Conservation (phyloP, 2,329 filamentous ascomycete species). For the Colletotrichum cuscutae region DNA sequence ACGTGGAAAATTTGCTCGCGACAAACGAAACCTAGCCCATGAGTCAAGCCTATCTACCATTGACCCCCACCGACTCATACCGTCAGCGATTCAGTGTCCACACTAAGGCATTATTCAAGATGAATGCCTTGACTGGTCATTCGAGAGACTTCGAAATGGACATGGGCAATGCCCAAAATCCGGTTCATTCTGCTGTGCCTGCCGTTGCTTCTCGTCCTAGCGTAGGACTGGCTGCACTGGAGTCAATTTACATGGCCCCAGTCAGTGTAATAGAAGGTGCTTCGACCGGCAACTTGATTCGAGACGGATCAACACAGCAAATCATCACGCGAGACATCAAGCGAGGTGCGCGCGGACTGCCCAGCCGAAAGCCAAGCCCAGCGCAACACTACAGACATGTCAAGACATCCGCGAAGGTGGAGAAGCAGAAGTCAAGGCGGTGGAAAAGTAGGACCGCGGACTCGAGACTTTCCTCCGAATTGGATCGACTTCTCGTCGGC, state of each 20-base stretch:
- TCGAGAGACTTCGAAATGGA: background rate
- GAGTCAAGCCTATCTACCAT: background rate
- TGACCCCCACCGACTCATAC: background rate
- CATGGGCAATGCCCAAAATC: background rate
- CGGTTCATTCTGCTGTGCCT: background rate
- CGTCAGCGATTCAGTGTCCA: background rate
- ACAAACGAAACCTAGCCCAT: background rate
- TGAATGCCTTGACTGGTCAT: background rate
- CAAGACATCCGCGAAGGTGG: background rate
- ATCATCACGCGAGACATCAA: background rate
- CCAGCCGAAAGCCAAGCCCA: background rate
- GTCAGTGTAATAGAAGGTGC: background rate
- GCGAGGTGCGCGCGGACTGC: background rate
- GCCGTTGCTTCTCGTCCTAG: background rate
- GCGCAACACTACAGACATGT: background rate
- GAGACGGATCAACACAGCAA: background rate
- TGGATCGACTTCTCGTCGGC: conserved; percentile 20
- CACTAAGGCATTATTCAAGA: background rate
- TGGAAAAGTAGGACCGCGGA: conserved; percentile 9
- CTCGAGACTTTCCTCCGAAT: conserved; percentile 4
- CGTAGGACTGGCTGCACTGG: background rate
- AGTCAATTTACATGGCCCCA: background rate
- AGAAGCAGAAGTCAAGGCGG: conserved; percentile 12
- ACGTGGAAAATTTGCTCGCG: background rate
- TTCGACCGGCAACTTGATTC: background rate